Evolutionary conservation across 441 rosid genomes (phyloP), one percentile per base, ranked within the genome.

Genomic region (Metrosideros polymorpha): DNA sequence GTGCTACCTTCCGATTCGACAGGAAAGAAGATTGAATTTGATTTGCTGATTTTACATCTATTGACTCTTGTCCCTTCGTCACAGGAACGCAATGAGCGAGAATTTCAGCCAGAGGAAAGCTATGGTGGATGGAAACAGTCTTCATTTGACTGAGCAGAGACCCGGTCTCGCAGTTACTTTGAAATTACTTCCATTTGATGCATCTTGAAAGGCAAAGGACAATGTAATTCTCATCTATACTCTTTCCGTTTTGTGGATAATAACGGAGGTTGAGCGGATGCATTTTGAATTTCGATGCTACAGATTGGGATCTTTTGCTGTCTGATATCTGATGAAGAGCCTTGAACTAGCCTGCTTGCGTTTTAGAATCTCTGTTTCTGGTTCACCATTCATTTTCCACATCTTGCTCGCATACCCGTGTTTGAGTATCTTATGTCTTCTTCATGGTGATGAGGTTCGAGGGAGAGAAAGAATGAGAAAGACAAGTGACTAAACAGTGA

Each of bases 61-160:
- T 56, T n/a, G 51, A 32, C 29, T 49, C 42, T 39, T 39, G 83
- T 15, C 22, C 7, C 29, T 82, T 8, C 35, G 30, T 88, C 66
- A 42, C 85, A 92, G 94, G 89, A 89, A 13, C 25, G 56, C 9
- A 15, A 85, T 39, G 88, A 82, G 82, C 86, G 88, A 14, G 92
- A 71, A 71, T 56, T 32, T 32, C 25, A 83, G 87, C 91, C 86
- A 52, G 92, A 89, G 86, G 86, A 90, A 54, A 85, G 85, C 89
- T 86, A 84, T 76, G 95, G 94, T 71, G 95, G 94, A 82, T 92
- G 93, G 93, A 92, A 92, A 85, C 87, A 92, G 87, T 92, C 95
- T 57, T 87, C 89, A n/a, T 82, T 49, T 22, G 61, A 86, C 39
- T 84, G 85, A 87, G 63, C 30, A 77, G 57, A 47, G 43, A 14